These are phyloP conservation scores for Verbena officinalis DNA, from an alignment of 257 asterid genomes.

Conservation along the genomic window DNA sequence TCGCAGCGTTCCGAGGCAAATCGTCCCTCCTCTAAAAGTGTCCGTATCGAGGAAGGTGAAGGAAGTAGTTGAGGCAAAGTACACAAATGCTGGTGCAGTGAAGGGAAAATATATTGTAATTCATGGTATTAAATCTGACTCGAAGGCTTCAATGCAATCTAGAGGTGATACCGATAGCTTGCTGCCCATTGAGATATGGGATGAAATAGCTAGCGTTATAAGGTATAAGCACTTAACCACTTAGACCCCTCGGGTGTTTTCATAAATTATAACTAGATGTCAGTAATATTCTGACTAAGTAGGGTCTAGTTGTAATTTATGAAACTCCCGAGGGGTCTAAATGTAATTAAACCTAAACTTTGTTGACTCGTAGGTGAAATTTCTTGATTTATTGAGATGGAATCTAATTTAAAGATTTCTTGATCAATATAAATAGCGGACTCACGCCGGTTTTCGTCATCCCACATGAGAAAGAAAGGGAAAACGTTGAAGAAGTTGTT, in stretches of 20 bases:
- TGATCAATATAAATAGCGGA: slow-evolving; percentile 52
- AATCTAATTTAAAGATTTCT: neutral
- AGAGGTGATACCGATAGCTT: slow-evolving; percentile 85
- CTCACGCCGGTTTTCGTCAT: slow-evolving; percentile 71
- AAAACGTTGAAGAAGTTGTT: slow-evolving; percentile 60
- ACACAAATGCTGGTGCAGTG: slow-evolving; percentile 60
- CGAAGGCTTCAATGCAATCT: slow-evolving; percentile 91
- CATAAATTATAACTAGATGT: too few relatives aligned
- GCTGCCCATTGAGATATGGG: slow-evolving; percentile 88
- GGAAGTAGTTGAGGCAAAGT: slow-evolving; percentile 78
- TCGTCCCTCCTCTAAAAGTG: slow-evolving; percentile 64
- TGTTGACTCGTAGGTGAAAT: too few relatives aligned
- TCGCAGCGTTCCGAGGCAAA: slow-evolving; percentile 69
- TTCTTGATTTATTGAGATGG: neutral
- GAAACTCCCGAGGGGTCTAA: too few relatives aligned
- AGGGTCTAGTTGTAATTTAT: too few relatives aligned
- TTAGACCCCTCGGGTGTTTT: too few relatives aligned
- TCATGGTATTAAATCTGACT: slow-evolving; percentile 89
- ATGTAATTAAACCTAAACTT: too few relatives aligned
- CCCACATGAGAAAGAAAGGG: slow-evolving; percentile 90
- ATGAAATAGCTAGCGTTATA: slow-evolving; percentile 61
- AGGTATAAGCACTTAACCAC: slow-evolving; percentile 39
- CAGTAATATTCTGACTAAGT: too few relatives aligned
- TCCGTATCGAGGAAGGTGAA: slow-evolving; percentile 74
- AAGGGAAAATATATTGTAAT: slow-evolving; percentile 79